Evolutionary conservation across 768 basidiomycete genomes (phyloP), one percentile per base, ranked within the genome.

Genomic region (Collybia sp.): DNA sequence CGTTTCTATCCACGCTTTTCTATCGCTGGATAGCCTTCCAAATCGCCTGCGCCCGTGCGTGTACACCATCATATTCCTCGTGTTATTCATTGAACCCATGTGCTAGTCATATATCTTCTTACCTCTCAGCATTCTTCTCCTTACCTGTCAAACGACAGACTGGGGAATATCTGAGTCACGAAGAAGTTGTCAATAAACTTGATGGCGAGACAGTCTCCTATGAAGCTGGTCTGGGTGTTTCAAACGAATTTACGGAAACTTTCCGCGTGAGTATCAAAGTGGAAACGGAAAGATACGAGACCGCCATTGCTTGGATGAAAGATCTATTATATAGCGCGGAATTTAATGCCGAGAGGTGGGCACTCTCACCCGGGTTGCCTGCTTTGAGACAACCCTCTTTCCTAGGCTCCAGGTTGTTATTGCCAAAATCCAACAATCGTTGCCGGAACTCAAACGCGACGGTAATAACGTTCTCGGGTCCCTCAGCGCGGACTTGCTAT

Each of bases 181-280:
- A 98, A 65, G 82, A 94, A 45, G 96, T 97, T 19, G 77, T 97
- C 50, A 85, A 94, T 63, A 79, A 80, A 50, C 80, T 99, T 1
- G 93, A 96, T 57, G 77, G 93, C 61, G 86, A 89, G 53, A 97
- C 96, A 0, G 91, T 98, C 18, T 81, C 80, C 2, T 96, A 97
- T 59, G 85, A 87, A 45, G 77, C 77, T 46, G 73, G 73, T 18
- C 71, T 90, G 6, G 91, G 91, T 12, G 59, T 82, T 50, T 71
- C 73, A 13, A 71, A 71, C 42, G 60, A 68, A n/a, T 93, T 94
- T 59, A 68, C 81, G 5, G 93, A 99, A 57, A 75, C 74, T 15
- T 60, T 91, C 43, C 79, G 84, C 12, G 68, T 96, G 45, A 79
- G 72, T 52, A 77, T 99, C 64, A 90, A 90, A 64, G 95, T 97